Base-by-base conservation (phyloP, 2,329 filamentous ascomycete species). In the Monilinia polystroma region DNA sequence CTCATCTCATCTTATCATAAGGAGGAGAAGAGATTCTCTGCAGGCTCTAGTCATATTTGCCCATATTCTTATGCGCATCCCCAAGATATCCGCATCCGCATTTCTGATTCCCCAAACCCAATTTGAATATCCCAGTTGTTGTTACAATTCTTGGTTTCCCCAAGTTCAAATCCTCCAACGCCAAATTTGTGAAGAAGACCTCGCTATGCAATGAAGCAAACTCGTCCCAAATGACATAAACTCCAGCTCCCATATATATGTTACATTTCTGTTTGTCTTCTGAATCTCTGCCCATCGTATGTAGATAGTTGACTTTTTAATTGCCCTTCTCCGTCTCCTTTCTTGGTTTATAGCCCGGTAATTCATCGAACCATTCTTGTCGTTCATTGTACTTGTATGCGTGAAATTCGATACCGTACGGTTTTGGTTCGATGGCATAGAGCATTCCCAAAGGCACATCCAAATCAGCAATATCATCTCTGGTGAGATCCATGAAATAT, bases 351-450 rank as follows among this genome's bases (percentile, higher is more conserved):
- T 95, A 98, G 74, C 93, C 84, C n/a, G 89, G 90, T 56, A 96
- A 80, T 76, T 95, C 88, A 68, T 95, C 88, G 74, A 99, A 99
- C 84, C 89, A 92, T 70, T 90, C 87, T 26, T 81, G 85, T 3
- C 84, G 82, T 69, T 91, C 86, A 76, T 97, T 91, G 80, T 97
- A 99, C 69, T 88, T 87, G 82, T 96, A 99, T 0, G 93, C 94
- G 77, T 96, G 94, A 81, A 98, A 97, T 69, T 97, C 94, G 67
- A 97, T 93, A 18, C 95, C 95, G 72, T 99, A 99, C 0, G 95
- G 95, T 83, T 97, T 97, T 45, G 95, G 95, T 79, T 99, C 94
- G 58, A 99, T 90, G 72, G 93, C 91, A 78, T 96, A 99, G 10
- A 97, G 83, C 83, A 97, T 93, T 23, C 95, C 95, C 59, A 99